Percentiles rank a stretch among this genome's conserved stretches.
Evolutionary conservation across 768 basidiomycete genomes (phyloP).

Genomic region (Phlebiopsis flavidoalba): DNA sequence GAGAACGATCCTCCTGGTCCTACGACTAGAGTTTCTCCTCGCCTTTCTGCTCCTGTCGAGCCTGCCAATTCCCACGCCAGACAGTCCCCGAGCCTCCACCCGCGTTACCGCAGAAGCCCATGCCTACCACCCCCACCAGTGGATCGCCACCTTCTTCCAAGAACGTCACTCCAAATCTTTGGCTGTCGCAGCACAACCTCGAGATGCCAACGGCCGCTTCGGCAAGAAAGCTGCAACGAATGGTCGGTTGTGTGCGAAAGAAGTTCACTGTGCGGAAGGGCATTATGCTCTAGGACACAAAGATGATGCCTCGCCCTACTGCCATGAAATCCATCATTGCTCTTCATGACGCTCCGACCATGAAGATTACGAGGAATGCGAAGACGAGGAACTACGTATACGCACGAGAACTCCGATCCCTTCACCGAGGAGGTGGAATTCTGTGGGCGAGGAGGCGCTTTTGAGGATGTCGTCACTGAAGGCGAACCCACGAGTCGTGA

Average conservation of each 20-base stretch:
- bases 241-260: constrained; percentile 37
- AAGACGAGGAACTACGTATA: constrained; percentile 4
- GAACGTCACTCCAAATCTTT: constrained; percentile 34
- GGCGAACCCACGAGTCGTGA: constrained; percentile 3
- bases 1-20: constrained; percentile 23
- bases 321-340: constrained; percentile 8
- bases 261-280: constrained; percentile 19
- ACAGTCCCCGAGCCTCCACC: constrained; percentile 10
- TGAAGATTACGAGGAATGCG: constrained; percentile 6
- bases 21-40: constrained; percentile 14
- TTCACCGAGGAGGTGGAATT: constrained; percentile 1
- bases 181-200: constrained; percentile 48
- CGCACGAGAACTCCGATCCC: not conserved
- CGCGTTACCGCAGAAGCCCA: not conserved
- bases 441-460: constrained; percentile 12
- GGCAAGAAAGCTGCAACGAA: constrained; percentile 54
- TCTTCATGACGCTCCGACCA: not conserved
- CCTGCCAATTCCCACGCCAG: constrained; percentile 11
- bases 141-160: constrained; percentile 1
- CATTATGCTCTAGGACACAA: not conserved
- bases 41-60: constrained; percentile 5
- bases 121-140: not conserved
- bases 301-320: constrained; percentile 1
- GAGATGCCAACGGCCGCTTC: constrained; percentile 61
- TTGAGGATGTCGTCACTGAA: constrained; percentile 11